Base-by-base conservation (phyloP, 108 stramenopile genomes). In the Nannochloropsis salina region DNA sequence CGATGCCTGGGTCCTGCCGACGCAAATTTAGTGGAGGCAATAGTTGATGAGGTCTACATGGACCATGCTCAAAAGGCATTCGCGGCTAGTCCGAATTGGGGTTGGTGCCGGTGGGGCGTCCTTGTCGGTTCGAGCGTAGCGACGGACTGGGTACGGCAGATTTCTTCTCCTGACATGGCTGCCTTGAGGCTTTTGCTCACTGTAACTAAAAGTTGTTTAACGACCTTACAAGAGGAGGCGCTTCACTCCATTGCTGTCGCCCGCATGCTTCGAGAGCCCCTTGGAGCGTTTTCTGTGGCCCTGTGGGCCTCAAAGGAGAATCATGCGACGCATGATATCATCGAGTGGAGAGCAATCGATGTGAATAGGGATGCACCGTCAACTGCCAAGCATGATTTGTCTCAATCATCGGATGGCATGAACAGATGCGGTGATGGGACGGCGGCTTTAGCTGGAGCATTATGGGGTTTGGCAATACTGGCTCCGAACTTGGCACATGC, bases 111-210 rank as follows among this genome's bases (percentile, higher is more conserved):
- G 61, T 74, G 61, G 61, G 61, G 61, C n/a, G 61, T n/a, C 20
- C 61, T 74, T n/a, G 61, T 74, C 1, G 61, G 61, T 15, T 15
- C 61, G n/a, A n/a, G 61, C n/a, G 61, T 74, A n/a, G 20, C n/a
- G 61, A 74, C 61, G n/a, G 61, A 74, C n/a, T 74, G 61, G 61
- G 61, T 74, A n/a, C 61, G 61, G 61, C 15, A 74, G n/a, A 74
- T 74, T 74, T 8, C 15, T n/a, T 74, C 61, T 74, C 61, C 61
- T n/a, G 61, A 74, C 61, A n/a, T n/a, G 15, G n/a, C 61, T 6
- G n/a, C 61, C 15, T 74, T 74, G 4, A n/a, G n/a, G 8, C 61
- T 74, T n/a, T n/a, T 74, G 61, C 20, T 74, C 61, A 74, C n/a
- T 74, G 61, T 74, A 74, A 74, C n/a, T n/a, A 15, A n/a, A n/a